Percentiles rank a stretch among this genome's conserved stretches.
phyloP scores from a whole-genome alignment of 2,329 filamentous ascomycete species.

The Stachybotrys chlorohalonatus region DNA sequence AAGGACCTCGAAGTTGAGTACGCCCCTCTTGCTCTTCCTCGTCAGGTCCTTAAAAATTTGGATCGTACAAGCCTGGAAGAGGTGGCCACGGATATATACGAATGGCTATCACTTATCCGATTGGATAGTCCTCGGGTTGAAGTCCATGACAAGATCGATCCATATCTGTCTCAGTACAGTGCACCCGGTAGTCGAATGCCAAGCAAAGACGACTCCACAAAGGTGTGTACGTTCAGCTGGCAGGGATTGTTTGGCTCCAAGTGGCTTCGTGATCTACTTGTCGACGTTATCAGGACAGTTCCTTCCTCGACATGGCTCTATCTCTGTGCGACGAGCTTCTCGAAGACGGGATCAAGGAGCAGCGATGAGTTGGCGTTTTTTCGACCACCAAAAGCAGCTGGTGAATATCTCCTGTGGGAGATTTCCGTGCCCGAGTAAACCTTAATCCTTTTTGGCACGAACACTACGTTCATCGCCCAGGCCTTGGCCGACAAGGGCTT shows the following conservation, averaged over 20 bases:
- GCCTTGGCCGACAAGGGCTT: slow-evolving; percentile 63
- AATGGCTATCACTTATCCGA: slow-evolving; percentile 64
- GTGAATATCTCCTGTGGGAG: slow-evolving; percentile 55
- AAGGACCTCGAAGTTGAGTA: slow-evolving; percentile 10
- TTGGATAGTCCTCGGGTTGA: slow-evolving; percentile 56
- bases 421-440: slow-evolving; percentile 33
- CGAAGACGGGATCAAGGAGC: slow-evolving; percentile 32
- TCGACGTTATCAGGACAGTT: slow-evolving; percentile 32
- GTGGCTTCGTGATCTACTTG: slow-evolving; percentile 41
- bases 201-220: slow-evolving; percentile 7
- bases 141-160: slow-evolving; percentile 50
- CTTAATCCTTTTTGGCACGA: slow-evolving; percentile 48
- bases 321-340: slow-evolving; percentile 42
- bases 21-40: slow-evolving; percentile 14
- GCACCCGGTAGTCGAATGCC: slow-evolving; percentile 33
- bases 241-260: slow-evolving; percentile 45
- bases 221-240: slow-evolving; percentile 47
- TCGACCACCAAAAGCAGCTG: slow-evolving; percentile 36
- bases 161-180: slow-evolving; percentile 60
- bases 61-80: slow-evolving; percentile 50
- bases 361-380: slow-evolving; percentile 44
- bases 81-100: slow-evolving; percentile 54
- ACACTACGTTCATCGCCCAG: slow-evolving; percentile 56
- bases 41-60: slow-evolving; percentile 18
- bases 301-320: slow-evolving; percentile 45